A percentile compares a stretch with the other conserved stretches of the same genome.
Evolutionary conservation across 495 filamentous ascomycete species (phyloP).

Genomic region (Hypoxylon intermedium): DNA sequence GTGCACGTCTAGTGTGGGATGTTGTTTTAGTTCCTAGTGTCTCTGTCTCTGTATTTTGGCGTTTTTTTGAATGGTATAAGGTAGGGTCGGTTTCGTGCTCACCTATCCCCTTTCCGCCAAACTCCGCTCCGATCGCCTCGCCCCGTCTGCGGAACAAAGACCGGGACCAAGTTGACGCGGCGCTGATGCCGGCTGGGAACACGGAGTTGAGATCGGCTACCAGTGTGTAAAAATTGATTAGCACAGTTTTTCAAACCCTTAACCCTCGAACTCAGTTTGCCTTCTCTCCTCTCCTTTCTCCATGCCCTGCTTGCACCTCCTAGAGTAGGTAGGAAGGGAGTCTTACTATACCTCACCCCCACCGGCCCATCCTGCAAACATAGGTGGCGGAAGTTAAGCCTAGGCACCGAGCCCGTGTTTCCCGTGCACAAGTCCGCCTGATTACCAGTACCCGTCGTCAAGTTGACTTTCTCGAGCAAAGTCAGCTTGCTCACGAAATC

Average conservation of each 20-base stretch:
- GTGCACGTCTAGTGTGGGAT: constrained; percentile 54
- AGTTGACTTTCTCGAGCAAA: constrained; percentile 79
- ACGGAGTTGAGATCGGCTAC: constrained; percentile 66
- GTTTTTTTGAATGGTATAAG: too few species aligned
- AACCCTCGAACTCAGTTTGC: background rate
- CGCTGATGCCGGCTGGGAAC: constrained; percentile 78
- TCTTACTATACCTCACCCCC: constrained; percentile 52
- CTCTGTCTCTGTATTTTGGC: too few species aligned
- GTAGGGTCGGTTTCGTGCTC: constrained; percentile 38
- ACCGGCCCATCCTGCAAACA: constrained; percentile 60
- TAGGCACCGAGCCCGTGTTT: constrained; percentile 63
- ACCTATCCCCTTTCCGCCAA: constrained; percentile 68
- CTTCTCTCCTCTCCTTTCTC: background rate
- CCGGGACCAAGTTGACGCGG: constrained; percentile 75
- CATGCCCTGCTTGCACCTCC: background rate
- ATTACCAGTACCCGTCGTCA: constrained; percentile 81
- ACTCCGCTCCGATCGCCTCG: constrained; percentile 64
- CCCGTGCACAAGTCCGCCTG: constrained; percentile 76
- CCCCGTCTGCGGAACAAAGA: constrained; percentile 66
- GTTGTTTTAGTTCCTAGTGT: too few species aligned
- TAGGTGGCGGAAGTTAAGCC: constrained; percentile 55
- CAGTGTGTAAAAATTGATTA: background rate
- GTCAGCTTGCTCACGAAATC: constrained; percentile 77
- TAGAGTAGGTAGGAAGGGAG: background rate
- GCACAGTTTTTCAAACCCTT: too few species aligned